A percentile compares a stretch with the other conserved stretches of the same genome.
phyloP scores from a whole-genome alignment of 345 rosid genomes.

The Arabis alpina region DNA sequence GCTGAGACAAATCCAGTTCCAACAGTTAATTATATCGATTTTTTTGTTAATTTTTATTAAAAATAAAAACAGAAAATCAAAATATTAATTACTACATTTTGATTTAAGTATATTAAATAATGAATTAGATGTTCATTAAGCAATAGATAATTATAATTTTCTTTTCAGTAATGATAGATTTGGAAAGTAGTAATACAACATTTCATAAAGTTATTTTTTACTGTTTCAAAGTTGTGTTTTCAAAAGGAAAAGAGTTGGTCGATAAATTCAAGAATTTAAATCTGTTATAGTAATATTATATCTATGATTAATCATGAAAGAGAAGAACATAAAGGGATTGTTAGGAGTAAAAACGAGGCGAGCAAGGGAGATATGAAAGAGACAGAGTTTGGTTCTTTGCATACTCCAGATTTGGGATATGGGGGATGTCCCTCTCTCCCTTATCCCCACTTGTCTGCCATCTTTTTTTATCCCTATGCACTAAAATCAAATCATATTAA shows the following conservation, averaged over 20 bases:
- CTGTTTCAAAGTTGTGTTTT: too few relatives aligned
- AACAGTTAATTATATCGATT: too few relatives aligned
- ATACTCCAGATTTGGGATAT: constrained; percentile 33
- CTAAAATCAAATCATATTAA: constrained; percentile 1
- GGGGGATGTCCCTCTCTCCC: constrained; percentile 32
- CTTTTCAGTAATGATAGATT: too few relatives aligned
- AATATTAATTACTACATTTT: too few relatives aligned
- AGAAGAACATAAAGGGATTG: neutral
- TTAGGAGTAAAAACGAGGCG: constrained; percentile 16
- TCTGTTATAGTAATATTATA: constrained; percentile 17
- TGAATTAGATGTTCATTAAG: too few relatives aligned
- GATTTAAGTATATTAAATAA: too few relatives aligned
- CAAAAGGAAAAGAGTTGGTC: neutral
- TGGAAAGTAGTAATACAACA: too few relatives aligned
- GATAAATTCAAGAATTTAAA: neutral
- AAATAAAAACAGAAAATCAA: too few relatives aligned
- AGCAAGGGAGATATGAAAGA: constrained; percentile 25
- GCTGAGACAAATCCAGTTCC: too few relatives aligned
- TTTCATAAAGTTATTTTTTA: too few relatives aligned
- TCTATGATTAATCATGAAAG: neutral
- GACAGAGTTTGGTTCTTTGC: constrained; percentile 28
- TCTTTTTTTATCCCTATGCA: constrained; percentile 23
- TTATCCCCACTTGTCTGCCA: constrained; percentile 39
- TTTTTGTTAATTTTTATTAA: too few relatives aligned
- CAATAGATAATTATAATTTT: too few relatives aligned